These are phyloP conservation scores for Glycyrrhiza uralensis DNA, from an alignment of 306 rosid species.

Conservation along the genomic window DNA sequence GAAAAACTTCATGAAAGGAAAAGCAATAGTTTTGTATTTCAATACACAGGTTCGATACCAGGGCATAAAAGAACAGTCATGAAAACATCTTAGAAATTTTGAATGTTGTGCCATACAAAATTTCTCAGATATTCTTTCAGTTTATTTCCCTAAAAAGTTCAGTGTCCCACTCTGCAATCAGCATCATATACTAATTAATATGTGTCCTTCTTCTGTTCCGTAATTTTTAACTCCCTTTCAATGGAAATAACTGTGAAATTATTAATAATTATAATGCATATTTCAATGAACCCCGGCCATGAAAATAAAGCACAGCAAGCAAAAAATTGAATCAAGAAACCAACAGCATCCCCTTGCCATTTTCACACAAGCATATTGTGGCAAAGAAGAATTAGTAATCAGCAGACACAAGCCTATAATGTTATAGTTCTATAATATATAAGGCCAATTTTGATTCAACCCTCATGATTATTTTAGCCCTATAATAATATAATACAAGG, in stretches of 20 bases:
- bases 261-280: background rate
- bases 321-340: background rate
- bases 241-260: background rate
- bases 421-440: background rate
- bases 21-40: background rate
- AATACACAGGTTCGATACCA: background rate
- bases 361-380: background rate
- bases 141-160: conserved; percentile 10
- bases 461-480: background rate
- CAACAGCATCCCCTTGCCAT: background rate
- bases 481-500: background rate
- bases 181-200: background rate
- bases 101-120: background rate
- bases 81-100: background rate
- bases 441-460: background rate
- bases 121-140: background rate
- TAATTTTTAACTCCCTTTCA: conserved; percentile 2
- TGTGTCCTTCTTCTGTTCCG: background rate
- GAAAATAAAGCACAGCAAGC: background rate
- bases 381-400: background rate
- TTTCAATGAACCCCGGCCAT: background rate
- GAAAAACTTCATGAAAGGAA: conserved; percentile 24
- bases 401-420: background rate
- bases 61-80: background rate
- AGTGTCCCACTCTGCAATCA: background rate